Conservation (phyloP, 2,329 filamentous ascomycete genomes). For the Dothistroma pini region DNA sequence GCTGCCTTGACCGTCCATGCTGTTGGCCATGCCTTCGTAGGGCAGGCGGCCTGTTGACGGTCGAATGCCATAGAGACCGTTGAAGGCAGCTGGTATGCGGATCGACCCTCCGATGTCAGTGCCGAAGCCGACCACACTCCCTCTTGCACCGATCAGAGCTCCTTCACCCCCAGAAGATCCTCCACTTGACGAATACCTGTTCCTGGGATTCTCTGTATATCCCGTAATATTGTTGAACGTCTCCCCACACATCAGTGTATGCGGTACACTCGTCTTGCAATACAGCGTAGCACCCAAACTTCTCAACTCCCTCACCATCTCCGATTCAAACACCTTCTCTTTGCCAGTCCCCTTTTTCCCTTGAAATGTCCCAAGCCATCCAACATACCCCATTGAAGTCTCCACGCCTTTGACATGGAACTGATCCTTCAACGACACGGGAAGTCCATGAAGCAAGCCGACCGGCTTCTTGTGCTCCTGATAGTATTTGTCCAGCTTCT, state of each 20-base stretch:
- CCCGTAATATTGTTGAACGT: conserved; percentile 60
- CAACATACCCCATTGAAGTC: conserved; percentile 57
- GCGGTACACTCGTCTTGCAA: conserved; percentile 56
- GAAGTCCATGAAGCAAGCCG: conserved; percentile 48
- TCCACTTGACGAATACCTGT: conserved; percentile 52
- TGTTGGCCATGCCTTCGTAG: conserved; percentile 56
- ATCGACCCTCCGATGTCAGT: conserved; percentile 54
- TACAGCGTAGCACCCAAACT: conserved; percentile 53
- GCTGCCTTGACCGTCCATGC: conserved; percentile 61
- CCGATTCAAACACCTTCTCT: conserved; percentile 53
- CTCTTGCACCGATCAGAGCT: conserved; percentile 52
- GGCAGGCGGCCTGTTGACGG: conserved; percentile 51
- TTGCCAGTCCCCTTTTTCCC: conserved; percentile 50
- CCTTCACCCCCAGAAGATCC: conserved; percentile 60
- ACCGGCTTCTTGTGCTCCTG: conserved; percentile 37
- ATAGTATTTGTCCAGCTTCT: conserved; percentile 42
- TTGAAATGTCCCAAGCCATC: conserved; percentile 62
- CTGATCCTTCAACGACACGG: conserved; percentile 49
- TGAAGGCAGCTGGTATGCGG: conserved; percentile 58
- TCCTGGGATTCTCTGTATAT: conserved; percentile 56
- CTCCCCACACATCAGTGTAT: conserved; percentile 56
- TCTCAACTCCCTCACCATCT: conserved; percentile 55
- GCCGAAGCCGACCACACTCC: conserved; percentile 55
- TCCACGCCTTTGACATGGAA: conserved; percentile 49
- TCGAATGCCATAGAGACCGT: conserved; percentile 55